Conservation (phyloP, 2,329 filamentous ascomycete species). For the Monosporascus sp. region DNA sequence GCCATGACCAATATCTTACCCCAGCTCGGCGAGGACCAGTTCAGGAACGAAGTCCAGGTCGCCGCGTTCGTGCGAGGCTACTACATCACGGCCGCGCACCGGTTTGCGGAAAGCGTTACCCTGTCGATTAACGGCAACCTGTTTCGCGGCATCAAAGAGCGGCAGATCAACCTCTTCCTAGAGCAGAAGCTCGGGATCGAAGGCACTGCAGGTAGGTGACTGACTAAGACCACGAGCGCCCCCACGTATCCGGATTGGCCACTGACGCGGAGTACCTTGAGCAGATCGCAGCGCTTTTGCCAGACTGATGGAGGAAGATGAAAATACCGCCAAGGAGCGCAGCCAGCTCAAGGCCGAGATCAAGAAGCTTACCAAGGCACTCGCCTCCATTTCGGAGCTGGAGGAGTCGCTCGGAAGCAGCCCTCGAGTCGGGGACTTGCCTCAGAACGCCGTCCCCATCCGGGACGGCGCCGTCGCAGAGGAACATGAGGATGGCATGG, state of each 20-base stretch:
- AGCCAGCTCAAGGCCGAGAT: slow-evolving; percentile 34
- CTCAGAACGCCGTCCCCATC: too few relatives aligned
- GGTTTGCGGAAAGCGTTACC: slow-evolving; percentile 51
- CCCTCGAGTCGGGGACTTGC: too few relatives aligned
- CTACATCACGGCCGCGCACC: slow-evolving; percentile 57
- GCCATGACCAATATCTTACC: slow-evolving; percentile 32
- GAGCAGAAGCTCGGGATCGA: slow-evolving; percentile 10
- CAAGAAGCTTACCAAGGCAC: slow-evolving; percentile 36
- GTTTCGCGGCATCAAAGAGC: slow-evolving; percentile 9
- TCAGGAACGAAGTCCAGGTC: slow-evolving; percentile 51
- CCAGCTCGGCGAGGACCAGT: slow-evolving; percentile 50
- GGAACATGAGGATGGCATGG: too few relatives aligned
- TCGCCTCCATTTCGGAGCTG: slow-evolving; percentile 35
- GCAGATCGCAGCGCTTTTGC: slow-evolving; percentile 22
- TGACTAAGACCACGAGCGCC: too few relatives aligned
- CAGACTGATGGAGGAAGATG: slow-evolving; percentile 40
- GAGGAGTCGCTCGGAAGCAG: slow-evolving; percentile 13
- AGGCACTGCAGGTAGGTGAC: too few relatives aligned
- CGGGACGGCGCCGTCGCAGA: too few relatives aligned
- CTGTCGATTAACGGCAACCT: slow-evolving; percentile 10
- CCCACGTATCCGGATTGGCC: too few relatives aligned
- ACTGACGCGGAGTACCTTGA: too few relatives aligned
- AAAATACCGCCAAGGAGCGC: slow-evolving; percentile 30
- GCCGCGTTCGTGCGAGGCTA: slow-evolving; percentile 59
- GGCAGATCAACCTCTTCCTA: slow-evolving; percentile 7